These are phyloP conservation scores for Pisolithus microcarpus DNA, from an alignment of 768 basidiomycete genomes.

Conservation along the genomic window DNA sequence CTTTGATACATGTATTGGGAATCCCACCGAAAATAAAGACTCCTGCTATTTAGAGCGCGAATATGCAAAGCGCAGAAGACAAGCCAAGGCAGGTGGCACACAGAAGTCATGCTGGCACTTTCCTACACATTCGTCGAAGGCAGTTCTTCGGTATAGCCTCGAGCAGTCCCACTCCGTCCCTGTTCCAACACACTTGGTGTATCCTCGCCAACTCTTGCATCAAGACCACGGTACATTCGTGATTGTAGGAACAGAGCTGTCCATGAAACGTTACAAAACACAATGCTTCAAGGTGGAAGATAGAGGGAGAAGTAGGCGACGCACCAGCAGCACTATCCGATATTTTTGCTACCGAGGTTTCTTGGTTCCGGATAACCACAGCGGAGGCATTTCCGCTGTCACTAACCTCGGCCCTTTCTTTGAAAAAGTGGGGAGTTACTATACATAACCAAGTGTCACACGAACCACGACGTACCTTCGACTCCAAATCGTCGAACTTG, in stretches of 20 bases:
- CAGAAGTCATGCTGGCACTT: background rate
- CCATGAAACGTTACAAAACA: conserved; percentile 1
- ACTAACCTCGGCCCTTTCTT: conserved; percentile 8
- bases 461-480: background rate
- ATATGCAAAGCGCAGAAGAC: no score
- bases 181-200: conserved; percentile 78
- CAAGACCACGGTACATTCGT: conserved; percentile 77
- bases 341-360: conserved; percentile 47
- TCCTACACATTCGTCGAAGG: background rate
- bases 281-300: conserved; percentile 1
- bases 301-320: conserved; percentile 12
- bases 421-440: background rate
- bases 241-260: conserved; percentile 64
- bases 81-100: background rate
- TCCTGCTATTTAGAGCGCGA: no score
- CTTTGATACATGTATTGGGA: no score
- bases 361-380: conserved; percentile 58
- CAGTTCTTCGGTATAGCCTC: conserved; percentile 66
- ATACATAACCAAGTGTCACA: conserved; percentile 8
- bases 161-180: conserved; percentile 83
- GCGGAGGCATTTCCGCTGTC: conserved; percentile 29
- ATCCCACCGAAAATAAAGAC: no score
- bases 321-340: conserved; percentile 67
- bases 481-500: conserved; percentile 63
- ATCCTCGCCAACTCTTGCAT: conserved; percentile 69